Conservation (phyloP, 2,329 filamentous ascomycete species). For the Penicillium sp. region DNA sequence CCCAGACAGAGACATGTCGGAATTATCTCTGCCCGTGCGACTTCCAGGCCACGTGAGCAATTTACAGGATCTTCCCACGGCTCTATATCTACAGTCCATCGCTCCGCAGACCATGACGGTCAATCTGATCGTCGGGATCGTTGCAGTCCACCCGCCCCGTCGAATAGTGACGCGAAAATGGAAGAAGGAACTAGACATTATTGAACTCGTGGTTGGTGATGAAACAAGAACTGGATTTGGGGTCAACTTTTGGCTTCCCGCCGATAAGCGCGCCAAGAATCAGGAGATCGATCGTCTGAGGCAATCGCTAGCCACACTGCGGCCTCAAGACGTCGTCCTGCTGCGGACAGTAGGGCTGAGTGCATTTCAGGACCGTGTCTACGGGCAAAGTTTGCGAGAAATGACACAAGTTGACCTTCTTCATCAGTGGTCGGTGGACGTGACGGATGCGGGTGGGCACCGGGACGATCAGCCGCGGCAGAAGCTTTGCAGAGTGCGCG, state of each 20-base stretch:
- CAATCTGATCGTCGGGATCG: constrained; percentile 76
- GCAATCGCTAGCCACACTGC: constrained; percentile 49
- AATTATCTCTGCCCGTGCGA: constrained; percentile 21
- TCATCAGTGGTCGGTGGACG: constrained; percentile 55
- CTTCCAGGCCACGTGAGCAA: constrained; percentile 56
- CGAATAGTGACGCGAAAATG: constrained; percentile 62
- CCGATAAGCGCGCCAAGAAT: constrained; percentile 25
- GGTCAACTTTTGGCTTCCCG: constrained; percentile 77
- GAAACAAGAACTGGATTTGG: constrained; percentile 78
- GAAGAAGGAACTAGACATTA: constrained; percentile 58
- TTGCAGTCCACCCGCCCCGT: constrained; percentile 67
- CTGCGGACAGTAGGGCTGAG: constrained; percentile 76
- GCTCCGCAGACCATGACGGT: constrained; percentile 78
- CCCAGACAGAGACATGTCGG: constrained; percentile 7
- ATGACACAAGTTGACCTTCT: constrained; percentile 69
- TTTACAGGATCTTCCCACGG: constrained; percentile 68
- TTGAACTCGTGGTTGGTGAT: constrained; percentile 80
- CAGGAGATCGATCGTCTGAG: constrained; percentile 35
- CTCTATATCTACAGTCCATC: constrained; percentile 63
- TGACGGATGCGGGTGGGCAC: constrained; percentile 52
- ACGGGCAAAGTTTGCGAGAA: constrained; percentile 76
- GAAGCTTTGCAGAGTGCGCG: constrained; percentile 66
- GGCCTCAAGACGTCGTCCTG: constrained; percentile 73
- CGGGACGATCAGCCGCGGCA: constrained; percentile 51
- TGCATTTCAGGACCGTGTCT: constrained; percentile 72